phyloP scores from a whole-genome alignment of 2,329 filamentous ascomycete genomes.

The Neopestalotiopsis sp. region DNA sequence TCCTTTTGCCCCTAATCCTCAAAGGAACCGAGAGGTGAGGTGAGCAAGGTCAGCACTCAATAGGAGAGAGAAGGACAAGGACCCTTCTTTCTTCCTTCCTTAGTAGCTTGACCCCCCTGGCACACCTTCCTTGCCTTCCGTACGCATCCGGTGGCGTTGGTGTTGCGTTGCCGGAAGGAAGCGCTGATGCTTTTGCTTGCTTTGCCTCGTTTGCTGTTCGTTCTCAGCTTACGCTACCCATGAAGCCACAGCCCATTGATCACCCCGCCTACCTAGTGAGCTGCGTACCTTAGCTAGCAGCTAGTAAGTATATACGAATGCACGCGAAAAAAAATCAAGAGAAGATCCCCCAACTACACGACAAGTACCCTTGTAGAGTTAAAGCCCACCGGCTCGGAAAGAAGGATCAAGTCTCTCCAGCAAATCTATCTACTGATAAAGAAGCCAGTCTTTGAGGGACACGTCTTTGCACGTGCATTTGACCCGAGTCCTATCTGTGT shows the following conservation, averaged over 20 bases:
- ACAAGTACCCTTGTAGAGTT: neutral
- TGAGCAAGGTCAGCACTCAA: neutral
- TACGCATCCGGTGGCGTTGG: neutral
- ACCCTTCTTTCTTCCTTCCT: neutral
- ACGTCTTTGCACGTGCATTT: too few relatives aligned
- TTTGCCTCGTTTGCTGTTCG: neutral
- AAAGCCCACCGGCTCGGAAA: neutral
- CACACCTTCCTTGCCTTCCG: neutral
- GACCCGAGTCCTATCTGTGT: neutral
- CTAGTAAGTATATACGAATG: too few relatives aligned
- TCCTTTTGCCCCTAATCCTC: neutral
- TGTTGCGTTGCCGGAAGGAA: too few relatives aligned
- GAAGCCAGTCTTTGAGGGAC: too few relatives aligned
- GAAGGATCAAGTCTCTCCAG: too few relatives aligned
- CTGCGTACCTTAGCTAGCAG: too few relatives aligned
- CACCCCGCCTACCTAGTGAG: too few relatives aligned
- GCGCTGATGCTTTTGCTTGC: too few relatives aligned
- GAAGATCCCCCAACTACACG: too few relatives aligned
- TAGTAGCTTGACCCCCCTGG: neutral
- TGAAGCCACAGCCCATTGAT: neutral
- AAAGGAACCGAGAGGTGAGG: neutral
- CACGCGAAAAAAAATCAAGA: too few relatives aligned
- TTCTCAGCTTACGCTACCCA: conserved; percentile 1
- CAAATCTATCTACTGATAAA: too few relatives aligned
- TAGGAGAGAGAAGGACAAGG: neutral